Evolutionary conservation across 495 filamentous ascomycete genomes (phyloP).

Genomic region (Penicillium desertorum): DNA sequence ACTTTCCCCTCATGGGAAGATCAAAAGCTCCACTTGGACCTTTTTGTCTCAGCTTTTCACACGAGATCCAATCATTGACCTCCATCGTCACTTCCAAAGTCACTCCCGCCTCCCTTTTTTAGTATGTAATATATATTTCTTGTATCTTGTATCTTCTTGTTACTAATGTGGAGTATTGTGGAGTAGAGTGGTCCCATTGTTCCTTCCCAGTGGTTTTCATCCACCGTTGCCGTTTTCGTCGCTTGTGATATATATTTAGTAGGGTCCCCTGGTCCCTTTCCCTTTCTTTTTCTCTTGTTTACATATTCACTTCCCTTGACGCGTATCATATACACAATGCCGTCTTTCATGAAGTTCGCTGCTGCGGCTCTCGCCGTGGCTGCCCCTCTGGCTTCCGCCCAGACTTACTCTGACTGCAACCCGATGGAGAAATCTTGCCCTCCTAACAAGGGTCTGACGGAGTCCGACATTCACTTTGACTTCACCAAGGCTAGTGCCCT

Average conservation of each 20-base stretch:
- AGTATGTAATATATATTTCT: not conserved
- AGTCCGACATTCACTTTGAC: conserved; percentile 56
- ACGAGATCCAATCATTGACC: conserved; percentile 8
- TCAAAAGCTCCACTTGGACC: not conserved
- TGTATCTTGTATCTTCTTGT: not conserved
- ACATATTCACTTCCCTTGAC: conserved; percentile 3
- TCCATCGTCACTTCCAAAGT: not conserved
- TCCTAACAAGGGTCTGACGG: conserved; percentile 58
- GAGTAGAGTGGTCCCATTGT: conserved; percentile 2
- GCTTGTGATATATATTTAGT: not conserved
- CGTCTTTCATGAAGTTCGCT: conserved; percentile 35
- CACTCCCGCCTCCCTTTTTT: conserved; percentile 16
- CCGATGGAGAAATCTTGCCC: conserved; percentile 53
- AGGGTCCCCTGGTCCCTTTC: not conserved
- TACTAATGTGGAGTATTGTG: not conserved
- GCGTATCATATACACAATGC: conserved; percentile 27
- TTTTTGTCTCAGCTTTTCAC: conserved; percentile 7
- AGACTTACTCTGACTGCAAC: conserved; percentile 49
- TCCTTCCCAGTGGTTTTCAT: not conserved
- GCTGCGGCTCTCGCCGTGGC: conserved; percentile 37
- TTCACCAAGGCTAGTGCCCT: conserved; percentile 57
- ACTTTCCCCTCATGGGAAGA: not conserved
- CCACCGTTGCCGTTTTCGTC: conserved; percentile 3
- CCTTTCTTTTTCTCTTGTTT: not conserved
- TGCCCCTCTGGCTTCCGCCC: conserved; percentile 42